These are phyloP conservation scores for Clitopilus passeckerianus DNA, from an alignment of 768 basidiomycete species.

Conservation along the genomic window DNA sequence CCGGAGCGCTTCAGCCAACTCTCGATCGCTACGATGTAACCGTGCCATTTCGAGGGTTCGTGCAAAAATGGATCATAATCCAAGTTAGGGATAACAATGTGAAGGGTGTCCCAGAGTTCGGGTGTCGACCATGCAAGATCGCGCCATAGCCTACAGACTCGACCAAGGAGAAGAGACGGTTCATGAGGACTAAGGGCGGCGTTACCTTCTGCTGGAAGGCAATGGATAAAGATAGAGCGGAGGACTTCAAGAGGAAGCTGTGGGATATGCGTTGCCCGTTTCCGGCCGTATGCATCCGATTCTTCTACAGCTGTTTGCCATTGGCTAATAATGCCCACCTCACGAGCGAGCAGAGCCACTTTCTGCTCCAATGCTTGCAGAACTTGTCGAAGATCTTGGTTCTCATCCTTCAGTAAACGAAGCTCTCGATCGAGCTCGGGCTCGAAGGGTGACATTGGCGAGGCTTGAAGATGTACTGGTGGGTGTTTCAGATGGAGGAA, in stretches of 20 bases:
- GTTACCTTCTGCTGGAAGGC: conserved; percentile 8
- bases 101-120: conserved; percentile 16
- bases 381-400: neutral
- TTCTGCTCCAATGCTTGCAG: neutral
- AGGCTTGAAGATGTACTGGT: neutral
- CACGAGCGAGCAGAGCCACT: neutral
- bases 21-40: neutral
- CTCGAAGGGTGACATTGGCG: neutral
- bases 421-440: neutral
- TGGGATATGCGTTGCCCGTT: neutral
- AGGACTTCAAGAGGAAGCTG: neutral
- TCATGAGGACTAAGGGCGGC: conserved; percentile 7
- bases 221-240: conserved; percentile 7
- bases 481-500: neutral
- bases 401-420: neutral
- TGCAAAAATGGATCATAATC: neutral
- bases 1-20: neutral
- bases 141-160: conserved; percentile 16
- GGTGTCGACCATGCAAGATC: conserved; percentile 15
- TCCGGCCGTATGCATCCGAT: neutral
- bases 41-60: neutral
- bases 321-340: neutral
- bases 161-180: conserved; percentile 15
- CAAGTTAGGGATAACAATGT: conserved; percentile 1
- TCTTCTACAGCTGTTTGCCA: neutral